A percentile compares a stretch with the other conserved stretches of the same genome.
These are phyloP conservation scores for Lactarius sp. DNA, from an alignment of 768 basidiomycete genomes.

Conservation along the genomic window DNA sequence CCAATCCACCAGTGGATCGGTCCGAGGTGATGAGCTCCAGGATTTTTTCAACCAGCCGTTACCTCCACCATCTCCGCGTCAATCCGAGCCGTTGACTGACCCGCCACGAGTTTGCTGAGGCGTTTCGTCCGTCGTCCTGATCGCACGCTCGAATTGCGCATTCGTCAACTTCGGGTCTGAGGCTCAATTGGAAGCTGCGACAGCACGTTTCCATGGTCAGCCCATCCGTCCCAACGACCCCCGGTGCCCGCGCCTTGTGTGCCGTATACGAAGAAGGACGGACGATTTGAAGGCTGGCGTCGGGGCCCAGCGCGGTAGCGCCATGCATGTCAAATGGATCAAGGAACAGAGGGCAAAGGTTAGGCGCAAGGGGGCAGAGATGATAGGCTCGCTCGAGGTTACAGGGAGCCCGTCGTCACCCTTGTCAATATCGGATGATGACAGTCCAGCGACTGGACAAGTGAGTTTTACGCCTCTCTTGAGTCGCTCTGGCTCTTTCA, in stretches of 20 bases:
- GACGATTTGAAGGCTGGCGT: slow-evolving; percentile 90
- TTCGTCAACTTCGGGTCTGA: slow-evolving; percentile 84
- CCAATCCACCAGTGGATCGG: slow-evolving; percentile 64
- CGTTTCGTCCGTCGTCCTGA: slow-evolving; percentile 83
- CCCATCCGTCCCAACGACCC: slow-evolving; percentile 65
- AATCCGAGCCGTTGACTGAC: slow-evolving; percentile 16
- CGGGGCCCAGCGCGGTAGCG: slow-evolving; percentile 82
- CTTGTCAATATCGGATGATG: slow-evolving; percentile 39
- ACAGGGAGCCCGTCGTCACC: slow-evolving; percentile 27
- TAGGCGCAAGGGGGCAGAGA: slow-evolving; percentile 22
- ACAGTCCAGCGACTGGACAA: slow-evolving; percentile 27
- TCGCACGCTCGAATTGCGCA: slow-evolving; percentile 88
- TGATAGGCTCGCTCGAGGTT: slow-evolving; percentile 17
- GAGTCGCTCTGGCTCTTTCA: slow-evolving; percentile 61
- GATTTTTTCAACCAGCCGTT: slow-evolving; percentile 60
- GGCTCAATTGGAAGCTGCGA: slow-evolving; percentile 57
- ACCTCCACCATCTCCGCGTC: slow-evolving; percentile 18
- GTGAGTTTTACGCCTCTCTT: slow-evolving; percentile 35
- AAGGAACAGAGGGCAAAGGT: slow-evolving; percentile 50
- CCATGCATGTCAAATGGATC: slow-evolving; percentile 82
- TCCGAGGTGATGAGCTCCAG: slow-evolving; percentile 87
- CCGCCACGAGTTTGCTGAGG: slow-evolving; percentile 39
- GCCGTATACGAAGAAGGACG: slow-evolving; percentile 71
- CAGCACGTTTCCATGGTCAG: slow-evolving; percentile 65
- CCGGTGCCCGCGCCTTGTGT: slow-evolving; percentile 74